phyloP scores from a whole-genome alignment of 345 rosid genomes.

The Eucalyptus erythrocorys region DNA sequence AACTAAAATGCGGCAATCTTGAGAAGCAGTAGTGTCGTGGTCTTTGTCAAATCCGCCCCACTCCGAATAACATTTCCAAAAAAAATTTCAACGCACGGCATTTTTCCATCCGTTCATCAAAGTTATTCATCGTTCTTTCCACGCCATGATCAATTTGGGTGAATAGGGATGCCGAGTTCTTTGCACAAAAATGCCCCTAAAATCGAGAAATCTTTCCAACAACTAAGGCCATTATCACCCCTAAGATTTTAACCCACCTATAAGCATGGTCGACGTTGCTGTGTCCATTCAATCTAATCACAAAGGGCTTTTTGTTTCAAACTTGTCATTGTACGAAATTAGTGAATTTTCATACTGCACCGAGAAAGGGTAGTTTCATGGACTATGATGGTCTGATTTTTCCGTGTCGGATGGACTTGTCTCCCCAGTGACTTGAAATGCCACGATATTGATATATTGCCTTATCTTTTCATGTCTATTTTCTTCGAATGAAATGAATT shows the following conservation, averaged over 20 bases:
- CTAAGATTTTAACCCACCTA: too few species aligned
- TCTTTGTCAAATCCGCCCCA: neutral
- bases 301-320: neutral
- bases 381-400: neutral
- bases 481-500: neutral
- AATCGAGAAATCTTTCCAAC: neutral
- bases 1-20: neutral
- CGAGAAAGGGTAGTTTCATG: neutral
- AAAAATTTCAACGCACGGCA: neutral
- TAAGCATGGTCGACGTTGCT: neutral
- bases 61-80: neutral
- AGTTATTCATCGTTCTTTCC: neutral
- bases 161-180: neutral
- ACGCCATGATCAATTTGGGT: neutral
- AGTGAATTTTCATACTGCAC: neutral
- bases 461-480: neutral
- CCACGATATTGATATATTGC: neutral
- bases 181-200: neutral
- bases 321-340: neutral
- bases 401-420: neutral
- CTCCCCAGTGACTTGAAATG: neutral
- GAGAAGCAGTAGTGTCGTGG: neutral
- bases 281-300: neutral
- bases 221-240: neutral
- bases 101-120: neutral